Base-by-base conservation (phyloP, 1,284 basidiomycete species). In the Ceratobasidium sp. region DNA sequence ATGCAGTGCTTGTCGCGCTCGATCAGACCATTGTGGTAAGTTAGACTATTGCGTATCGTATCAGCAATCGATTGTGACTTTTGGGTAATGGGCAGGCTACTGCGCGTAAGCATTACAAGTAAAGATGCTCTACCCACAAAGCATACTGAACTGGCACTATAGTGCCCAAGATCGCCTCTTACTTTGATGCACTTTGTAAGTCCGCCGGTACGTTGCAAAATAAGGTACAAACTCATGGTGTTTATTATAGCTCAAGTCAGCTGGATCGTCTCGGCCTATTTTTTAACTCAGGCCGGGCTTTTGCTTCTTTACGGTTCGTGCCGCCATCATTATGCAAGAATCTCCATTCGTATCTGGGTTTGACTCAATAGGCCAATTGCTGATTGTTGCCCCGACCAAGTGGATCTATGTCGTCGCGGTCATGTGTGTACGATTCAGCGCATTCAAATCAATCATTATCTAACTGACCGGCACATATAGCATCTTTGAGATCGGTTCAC, bases 241-340 rank as follows among this genome's bases (percentile, higher is more conserved):
- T 58, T 21, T 21, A 23, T 34, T 39, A 9, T 34, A 60, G 58
- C 58, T 30, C 73, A 79, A 39, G 79, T 83, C n/a, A 76, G 81
- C 8, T 84, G 83, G 83, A 79, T 84, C 73, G 79, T 82, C 71
- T 82, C 82, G 0, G 80, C 81, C 6, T 85, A 84, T 77, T 83
- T 84, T 76, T 76, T 83, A 21, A 79, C 81, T 46, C 74, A 77
- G 48, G 57, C 76, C 67, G 73, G 76, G 60, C 60, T 77, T 69
- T 55, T 79, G 58, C 74, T 77, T 76, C 55, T 76, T 75, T 72
- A 74, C 73, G 67, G 74, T 74, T 26, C 46, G 72, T 32, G 0
- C n/a, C 23, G 16, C 32, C 32, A 55, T 36, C 43, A 45, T 28
- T 32, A n/a, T 16, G 32, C 21, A 43, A 60, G 39, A 8, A 39